Conservation (phyloP, 2,329 filamentous ascomycete genomes). For the Pseudocercospora cruenta region DNA sequence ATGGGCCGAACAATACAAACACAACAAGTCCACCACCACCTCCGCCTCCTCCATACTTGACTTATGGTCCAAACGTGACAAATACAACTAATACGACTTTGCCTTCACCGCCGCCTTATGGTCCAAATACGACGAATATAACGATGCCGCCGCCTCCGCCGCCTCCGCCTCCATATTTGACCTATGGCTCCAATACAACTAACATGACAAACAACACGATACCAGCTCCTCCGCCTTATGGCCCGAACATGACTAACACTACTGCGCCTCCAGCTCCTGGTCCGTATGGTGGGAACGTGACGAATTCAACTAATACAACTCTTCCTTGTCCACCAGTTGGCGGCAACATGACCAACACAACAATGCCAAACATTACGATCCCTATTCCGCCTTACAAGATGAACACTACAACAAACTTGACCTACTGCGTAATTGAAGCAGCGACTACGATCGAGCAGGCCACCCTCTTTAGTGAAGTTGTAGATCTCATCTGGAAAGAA, state of each 20-base stretch:
- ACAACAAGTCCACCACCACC: background rate
- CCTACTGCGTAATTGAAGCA: background rate
- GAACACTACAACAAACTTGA: background rate
- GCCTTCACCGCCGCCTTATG: background rate
- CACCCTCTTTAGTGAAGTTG: background rate
- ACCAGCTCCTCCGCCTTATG: background rate
- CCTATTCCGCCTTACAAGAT: background rate
- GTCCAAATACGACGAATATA: background rate
- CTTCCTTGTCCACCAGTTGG: background rate
- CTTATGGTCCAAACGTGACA: background rate
- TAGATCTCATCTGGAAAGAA: background rate
- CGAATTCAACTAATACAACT: background rate
- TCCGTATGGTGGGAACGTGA: background rate
- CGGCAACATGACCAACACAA: background rate
- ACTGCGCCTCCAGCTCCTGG: background rate
- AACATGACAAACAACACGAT: background rate
- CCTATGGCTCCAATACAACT: background rate
- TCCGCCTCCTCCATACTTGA: background rate
- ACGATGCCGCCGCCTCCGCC: background rate
- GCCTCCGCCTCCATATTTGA: background rate
- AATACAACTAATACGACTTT: background rate
- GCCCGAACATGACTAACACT: background rate
- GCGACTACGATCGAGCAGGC: background rate
- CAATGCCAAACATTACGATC: background rate
- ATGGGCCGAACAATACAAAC: background rate